phyloP scores from a whole-genome alignment of 768 basidiomycete genomes.

The Heimioporus sp. region DNA sequence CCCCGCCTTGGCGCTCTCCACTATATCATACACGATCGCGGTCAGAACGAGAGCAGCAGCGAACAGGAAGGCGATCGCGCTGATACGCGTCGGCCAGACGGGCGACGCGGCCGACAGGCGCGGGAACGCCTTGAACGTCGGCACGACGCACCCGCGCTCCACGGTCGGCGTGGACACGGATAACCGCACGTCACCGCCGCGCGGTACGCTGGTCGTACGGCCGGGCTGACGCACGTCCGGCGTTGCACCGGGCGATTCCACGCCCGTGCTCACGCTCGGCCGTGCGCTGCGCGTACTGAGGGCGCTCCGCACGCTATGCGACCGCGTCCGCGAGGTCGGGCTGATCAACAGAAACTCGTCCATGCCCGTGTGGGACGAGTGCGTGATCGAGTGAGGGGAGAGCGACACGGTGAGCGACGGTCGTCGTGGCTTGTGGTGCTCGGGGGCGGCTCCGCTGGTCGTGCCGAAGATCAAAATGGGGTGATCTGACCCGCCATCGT shows the following conservation, averaged over 20 bases:
- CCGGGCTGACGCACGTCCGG: not conserved
- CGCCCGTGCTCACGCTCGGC: not conserved
- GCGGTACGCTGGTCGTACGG: not conserved
- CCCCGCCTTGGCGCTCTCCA: not conserved
- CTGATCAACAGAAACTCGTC: slow-evolving; percentile 20
- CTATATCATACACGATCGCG: slow-evolving; percentile 16
- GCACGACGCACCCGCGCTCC: not conserved
- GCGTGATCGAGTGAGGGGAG: slow-evolving; percentile 12
- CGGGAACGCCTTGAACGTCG: slow-evolving; percentile 16
- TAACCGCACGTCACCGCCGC: not conserved
- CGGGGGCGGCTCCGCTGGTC: not conserved
- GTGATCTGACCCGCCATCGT: not conserved
- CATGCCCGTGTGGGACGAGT: slow-evolving; percentile 17
- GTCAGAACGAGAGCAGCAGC: slow-evolving; percentile 13
- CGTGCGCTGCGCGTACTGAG: slow-evolving; percentile 3
- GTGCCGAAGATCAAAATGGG: slow-evolving; percentile 6
- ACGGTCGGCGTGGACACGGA: not conserved
- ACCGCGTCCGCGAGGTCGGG: slow-evolving; percentile 1
- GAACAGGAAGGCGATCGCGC: not conserved
- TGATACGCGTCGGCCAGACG: slow-evolving; percentile 12
- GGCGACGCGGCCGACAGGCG: slow-evolving; percentile 1
- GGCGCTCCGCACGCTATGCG: slow-evolving; percentile 5
- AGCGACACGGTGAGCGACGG: slow-evolving; percentile 14
- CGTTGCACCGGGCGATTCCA: not conserved
- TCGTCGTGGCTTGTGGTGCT: slow-evolving; percentile 1